These are phyloP conservation scores for Kazachstania viticola DNA, from an alignment of 805 yeast genomes.

Conservation along the genomic window DNA sequence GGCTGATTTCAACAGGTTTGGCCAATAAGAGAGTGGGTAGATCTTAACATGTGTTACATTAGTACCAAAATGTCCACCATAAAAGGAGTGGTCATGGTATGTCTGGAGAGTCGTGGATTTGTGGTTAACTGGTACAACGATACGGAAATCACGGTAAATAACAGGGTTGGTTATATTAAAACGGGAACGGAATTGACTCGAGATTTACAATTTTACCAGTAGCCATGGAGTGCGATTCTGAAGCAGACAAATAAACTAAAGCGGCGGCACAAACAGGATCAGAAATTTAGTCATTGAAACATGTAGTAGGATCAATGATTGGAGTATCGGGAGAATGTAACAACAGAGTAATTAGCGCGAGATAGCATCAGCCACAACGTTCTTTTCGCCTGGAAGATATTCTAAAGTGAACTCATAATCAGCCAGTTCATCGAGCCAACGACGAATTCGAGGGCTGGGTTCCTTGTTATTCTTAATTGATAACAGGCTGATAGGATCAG, in stretches of 20 bases:
- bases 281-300: slow-evolving; percentile 1
- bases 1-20: slow-evolving; percentile 1
- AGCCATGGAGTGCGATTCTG: too few relatives aligned
- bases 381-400: slow-evolving; percentile 6
- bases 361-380: slow-evolving; percentile 9
- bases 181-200: neutral
- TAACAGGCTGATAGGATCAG: slow-evolving; percentile 5
- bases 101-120: neutral
- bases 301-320: slow-evolving; percentile 2
- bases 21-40: slow-evolving; percentile 5
- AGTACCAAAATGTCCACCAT: slow-evolving; percentile 9
- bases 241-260: too few relatives aligned
- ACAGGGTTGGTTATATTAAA: neutral
- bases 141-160: slow-evolving; percentile 1
- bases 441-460: slow-evolving; percentile 3
- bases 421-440: slow-evolving; percentile 6
- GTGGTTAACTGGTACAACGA: neutral
- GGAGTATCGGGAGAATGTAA: neutral
- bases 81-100: slow-evolving; percentile 4
- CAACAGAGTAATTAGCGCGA: slow-evolving; percentile 2
- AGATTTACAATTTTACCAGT: too few relatives aligned
- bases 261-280: slow-evolving; percentile 5
- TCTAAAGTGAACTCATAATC: slow-evolving; percentile 7
- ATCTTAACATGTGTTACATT: slow-evolving; percentile 3
- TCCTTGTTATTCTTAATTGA: slow-evolving; percentile 5